Conservation (phyloP, 441 rosid species). For the Brassica balearica region DNA sequence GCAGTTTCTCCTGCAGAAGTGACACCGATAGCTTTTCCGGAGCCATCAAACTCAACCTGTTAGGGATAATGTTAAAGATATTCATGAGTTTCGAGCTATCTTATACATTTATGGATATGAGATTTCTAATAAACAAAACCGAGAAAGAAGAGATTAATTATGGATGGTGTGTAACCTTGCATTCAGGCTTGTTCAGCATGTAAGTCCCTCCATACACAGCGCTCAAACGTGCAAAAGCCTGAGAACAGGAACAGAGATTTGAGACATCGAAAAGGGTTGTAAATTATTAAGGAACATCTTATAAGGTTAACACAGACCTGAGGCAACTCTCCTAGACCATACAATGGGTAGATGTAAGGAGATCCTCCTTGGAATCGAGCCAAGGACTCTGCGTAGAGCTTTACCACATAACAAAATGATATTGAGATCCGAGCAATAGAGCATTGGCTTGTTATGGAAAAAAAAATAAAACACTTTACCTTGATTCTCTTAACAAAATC, state of each 20-base stretch:
- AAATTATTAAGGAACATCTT: not conserved
- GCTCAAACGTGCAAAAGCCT: slow-evolving; percentile 82
- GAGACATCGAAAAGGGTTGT: not conserved
- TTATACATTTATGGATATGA: not conserved
- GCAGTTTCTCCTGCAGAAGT: slow-evolving; percentile 80
- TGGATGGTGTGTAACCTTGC: slow-evolving; percentile 54
- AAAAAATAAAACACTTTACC: slow-evolving; percentile 45
- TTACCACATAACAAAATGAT: slow-evolving; percentile 10
- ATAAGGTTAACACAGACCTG: slow-evolving; percentile 49
- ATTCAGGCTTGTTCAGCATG: slow-evolving; percentile 81
- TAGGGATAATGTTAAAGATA: not conserved
- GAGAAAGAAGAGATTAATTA: not conserved
- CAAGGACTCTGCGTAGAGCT: slow-evolving; percentile 79
- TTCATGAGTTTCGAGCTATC: slow-evolving; percentile 7
- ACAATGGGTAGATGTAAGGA: slow-evolving; percentile 73
- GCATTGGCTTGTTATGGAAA: not conserved
- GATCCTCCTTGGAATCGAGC: slow-evolving; percentile 81
- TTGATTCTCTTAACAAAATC: slow-evolving; percentile 72
- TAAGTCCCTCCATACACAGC: slow-evolving; percentile 84
- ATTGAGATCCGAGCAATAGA: not conserved
- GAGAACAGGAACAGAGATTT: slow-evolving; percentile 22
- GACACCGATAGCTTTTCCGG: slow-evolving; percentile 69
- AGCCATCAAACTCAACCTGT: slow-evolving; percentile 68
- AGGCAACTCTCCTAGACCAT: slow-evolving; percentile 79
- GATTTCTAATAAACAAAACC: not conserved